Evolutionary conservation across 345 rosid genomes (phyloP).

Genomic region (Tarenaya hassleriana): DNA sequence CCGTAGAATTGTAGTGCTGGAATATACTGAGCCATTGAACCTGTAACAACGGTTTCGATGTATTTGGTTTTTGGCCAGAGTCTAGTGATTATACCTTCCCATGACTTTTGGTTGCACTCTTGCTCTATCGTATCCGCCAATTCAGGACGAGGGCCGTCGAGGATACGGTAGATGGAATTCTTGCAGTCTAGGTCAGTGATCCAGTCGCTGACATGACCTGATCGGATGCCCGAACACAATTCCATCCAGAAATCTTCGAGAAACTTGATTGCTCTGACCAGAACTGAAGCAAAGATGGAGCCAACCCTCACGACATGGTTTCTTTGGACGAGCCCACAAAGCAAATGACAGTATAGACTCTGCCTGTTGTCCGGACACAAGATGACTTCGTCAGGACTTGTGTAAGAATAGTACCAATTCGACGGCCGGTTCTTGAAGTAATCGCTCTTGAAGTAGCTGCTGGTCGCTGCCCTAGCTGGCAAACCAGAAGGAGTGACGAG

Average conservation of each 20-base stretch:
- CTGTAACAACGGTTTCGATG: conserved; percentile 80
- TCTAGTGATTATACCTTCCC: conserved; percentile 78
- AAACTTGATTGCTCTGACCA: conserved; percentile 67
- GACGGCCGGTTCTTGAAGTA: conserved; percentile 70
- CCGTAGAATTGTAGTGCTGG: conserved; percentile 62
- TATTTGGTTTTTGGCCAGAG: conserved; percentile 76
- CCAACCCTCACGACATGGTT: conserved; percentile 72
- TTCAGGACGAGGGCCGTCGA: conserved; percentile 37
- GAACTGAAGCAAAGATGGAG: conserved; percentile 83
- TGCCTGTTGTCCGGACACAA: conserved; percentile 73
- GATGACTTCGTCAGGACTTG: conserved; percentile 85
- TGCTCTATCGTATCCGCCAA: conserved; percentile 46
- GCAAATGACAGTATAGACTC: conserved; percentile 78
- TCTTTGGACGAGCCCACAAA: conserved; percentile 72
- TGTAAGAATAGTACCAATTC: conserved; percentile 61
- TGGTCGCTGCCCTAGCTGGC: conserved; percentile 79
- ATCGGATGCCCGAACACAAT: conserved; percentile 61
- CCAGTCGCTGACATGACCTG: conserved; percentile 67
- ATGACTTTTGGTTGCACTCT: conserved; percentile 47
- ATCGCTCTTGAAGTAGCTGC: conserved; percentile 78
- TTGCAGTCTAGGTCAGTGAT: conserved; percentile 58
- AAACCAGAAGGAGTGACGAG: conserved; percentile 66
- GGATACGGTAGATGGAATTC: conserved; percentile 38
- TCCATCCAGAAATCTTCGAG: conserved; percentile 67
- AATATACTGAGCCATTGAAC: conserved; percentile 89